phyloP scores from a whole-genome alignment of 768 basidiomycete species.

The Termitomyces sp. region DNA sequence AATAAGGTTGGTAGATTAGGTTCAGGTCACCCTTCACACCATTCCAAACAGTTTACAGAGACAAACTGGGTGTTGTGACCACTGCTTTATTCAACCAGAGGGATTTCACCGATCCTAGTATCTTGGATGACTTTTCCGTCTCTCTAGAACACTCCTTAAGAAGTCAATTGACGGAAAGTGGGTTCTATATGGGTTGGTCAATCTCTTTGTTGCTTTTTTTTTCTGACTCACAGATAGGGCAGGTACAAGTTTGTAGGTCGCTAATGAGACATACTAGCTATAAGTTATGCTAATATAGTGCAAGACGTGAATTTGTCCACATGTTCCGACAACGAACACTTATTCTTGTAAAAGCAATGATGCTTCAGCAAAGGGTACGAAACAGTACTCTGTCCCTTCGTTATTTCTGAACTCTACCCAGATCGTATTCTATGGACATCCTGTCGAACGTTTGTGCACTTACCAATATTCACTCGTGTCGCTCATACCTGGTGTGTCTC shows the following conservation, averaged over 20 bases:
- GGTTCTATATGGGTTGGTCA: constrained; percentile 86
- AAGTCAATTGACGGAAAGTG: constrained; percentile 84
- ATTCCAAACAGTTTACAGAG: constrained; percentile 34
- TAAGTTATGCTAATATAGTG: constrained; percentile 5
- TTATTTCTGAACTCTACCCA: constrained; percentile 21
- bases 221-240: neutral
- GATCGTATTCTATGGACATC: constrained; percentile 97
- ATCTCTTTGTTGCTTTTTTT: neutral
- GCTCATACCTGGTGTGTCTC: constrained; percentile 72
- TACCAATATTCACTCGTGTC: constrained; percentile 98
- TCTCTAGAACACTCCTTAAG: constrained; percentile 74
- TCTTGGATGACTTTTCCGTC: constrained; percentile 82
- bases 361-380: constrained; percentile 84
- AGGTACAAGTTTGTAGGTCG: constrained; percentile 66
- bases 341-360: constrained; percentile 89
- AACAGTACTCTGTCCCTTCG: neutral
- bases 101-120: constrained; percentile 82
- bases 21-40: neutral
- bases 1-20: constrained; percentile 53
- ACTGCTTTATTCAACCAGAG: constrained; percentile 84
- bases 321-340: constrained; percentile 90
- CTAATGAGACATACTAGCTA: neutral
- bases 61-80: constrained; percentile 93
- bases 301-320: constrained; percentile 86
- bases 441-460: constrained; percentile 92